Evolutionary conservation across 495 filamentous ascomycete genomes (phyloP).

Genomic region (Massariosphaeria phaeospora): DNA sequence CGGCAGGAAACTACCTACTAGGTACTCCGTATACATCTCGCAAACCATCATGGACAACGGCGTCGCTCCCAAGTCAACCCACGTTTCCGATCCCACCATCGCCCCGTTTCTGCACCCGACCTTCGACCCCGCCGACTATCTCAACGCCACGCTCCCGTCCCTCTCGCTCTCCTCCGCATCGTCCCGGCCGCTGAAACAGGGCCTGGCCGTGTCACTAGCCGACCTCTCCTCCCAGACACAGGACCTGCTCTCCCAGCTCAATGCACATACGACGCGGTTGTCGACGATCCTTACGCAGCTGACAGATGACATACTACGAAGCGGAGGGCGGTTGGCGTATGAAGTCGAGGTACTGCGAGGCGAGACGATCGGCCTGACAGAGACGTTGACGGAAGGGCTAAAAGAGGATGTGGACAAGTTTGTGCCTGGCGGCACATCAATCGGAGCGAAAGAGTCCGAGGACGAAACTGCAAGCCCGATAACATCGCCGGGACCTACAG

Average conservation of each 20-base stretch:
- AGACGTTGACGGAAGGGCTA: slow-evolving; percentile 67
- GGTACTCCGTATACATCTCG: no score
- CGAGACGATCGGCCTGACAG: slow-evolving; percentile 71
- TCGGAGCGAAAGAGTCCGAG: slow-evolving; percentile 9
- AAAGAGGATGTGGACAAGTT: slow-evolving; percentile 66
- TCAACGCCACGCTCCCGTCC: slow-evolving; percentile 69
- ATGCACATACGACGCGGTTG: slow-evolving; percentile 76
- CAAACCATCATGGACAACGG: no score
- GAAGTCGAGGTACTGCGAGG: slow-evolving; percentile 90
- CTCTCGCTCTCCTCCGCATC: slow-evolving; percentile 47
- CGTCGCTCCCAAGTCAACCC: slow-evolving; percentile 35
- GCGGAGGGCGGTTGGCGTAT: slow-evolving; percentile 80
- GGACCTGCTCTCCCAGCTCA: slow-evolving; percentile 75
- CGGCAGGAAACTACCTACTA: no score
- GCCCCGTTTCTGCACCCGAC: slow-evolving; percentile 64
- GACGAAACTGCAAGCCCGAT: neutral
- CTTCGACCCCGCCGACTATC: slow-evolving; percentile 76
- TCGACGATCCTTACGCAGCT: slow-evolving; percentile 79
- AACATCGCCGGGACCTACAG: neutral
- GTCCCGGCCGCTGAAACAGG: slow-evolving; percentile 35
- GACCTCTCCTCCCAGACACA: slow-evolving; percentile 79
- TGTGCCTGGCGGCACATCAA: slow-evolving; percentile 49
- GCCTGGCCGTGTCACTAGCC: slow-evolving; percentile 57
- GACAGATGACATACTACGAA: slow-evolving; percentile 89
- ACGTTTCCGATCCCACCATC: slow-evolving; percentile 57